A percentile compares a stretch with the other conserved stretches of the same genome.
These are phyloP conservation scores for Fusarium tuaranense DNA, from an alignment of 2,329 filamentous ascomycete species.

Conservation along the genomic window DNA sequence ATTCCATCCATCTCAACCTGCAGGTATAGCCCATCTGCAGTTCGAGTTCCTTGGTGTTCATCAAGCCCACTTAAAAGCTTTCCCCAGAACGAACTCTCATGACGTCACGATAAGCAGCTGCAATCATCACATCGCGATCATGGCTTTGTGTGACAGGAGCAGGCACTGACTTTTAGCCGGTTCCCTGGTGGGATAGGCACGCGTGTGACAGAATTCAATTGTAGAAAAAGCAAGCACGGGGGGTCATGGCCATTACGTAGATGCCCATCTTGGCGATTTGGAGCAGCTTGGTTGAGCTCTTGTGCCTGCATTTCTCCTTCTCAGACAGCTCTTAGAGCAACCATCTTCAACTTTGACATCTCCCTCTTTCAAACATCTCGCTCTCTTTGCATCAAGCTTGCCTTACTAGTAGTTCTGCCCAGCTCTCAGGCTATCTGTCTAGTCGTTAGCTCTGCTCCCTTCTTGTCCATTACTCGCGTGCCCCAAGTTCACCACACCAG, in stretches of 20 bases:
- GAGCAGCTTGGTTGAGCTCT: constrained; percentile 21
- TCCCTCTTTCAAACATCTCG: neutral
- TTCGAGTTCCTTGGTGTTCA: constrained; percentile 4
- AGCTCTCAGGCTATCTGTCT: neutral
- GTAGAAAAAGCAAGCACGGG: constrained; percentile 9
- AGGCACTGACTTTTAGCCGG: constrained; percentile 8
- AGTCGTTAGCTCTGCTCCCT: neutral
- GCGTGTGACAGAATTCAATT: constrained; percentile 28
- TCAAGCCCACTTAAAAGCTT: neutral
- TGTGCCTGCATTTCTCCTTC: constrained; percentile 22
- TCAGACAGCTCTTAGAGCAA: constrained; percentile 1
- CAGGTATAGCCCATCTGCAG: neutral
- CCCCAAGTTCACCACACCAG: constrained; percentile 5
- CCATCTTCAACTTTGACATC: constrained; percentile 1
- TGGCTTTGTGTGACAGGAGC: constrained; percentile 37
- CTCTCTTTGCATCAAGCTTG: neutral
- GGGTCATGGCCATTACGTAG: constrained; percentile 28
- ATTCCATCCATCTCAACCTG: neutral
- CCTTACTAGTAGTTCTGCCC: neutral
- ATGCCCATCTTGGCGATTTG: constrained; percentile 24
- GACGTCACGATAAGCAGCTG: constrained; percentile 41
- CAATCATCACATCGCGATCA: constrained; percentile 35
- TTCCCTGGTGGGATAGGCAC: constrained; percentile 3
- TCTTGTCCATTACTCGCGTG: constrained; percentile 9
- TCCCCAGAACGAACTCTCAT: constrained; percentile 28